phyloP scores from a whole-genome alignment of 1,139 yeast genomes.

The Blastobotrys buckinghamii region DNA sequence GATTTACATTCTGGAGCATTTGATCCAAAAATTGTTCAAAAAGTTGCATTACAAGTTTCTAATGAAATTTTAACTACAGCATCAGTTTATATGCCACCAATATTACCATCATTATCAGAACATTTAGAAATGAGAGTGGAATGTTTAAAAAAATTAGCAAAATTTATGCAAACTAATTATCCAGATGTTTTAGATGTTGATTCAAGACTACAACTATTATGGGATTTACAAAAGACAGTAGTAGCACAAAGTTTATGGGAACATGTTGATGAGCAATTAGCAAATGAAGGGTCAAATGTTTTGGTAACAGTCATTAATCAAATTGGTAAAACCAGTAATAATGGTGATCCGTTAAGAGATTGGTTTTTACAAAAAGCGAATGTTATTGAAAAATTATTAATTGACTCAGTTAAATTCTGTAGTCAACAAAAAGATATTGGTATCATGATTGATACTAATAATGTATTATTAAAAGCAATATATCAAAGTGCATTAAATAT shows the following conservation, averaged over 20 bases:
- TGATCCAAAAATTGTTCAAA: conserved; percentile 39
- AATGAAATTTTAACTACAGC: conserved; percentile 50
- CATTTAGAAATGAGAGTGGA: conserved; percentile 41
- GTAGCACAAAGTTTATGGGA: conserved; percentile 51
- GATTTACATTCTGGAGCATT: conserved; percentile 38
- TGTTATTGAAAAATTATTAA: conserved; percentile 17
- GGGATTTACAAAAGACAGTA: conserved; percentile 51
- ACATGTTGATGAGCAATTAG: conserved; percentile 20
- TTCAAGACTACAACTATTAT: conserved; percentile 37
- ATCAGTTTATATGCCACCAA: conserved; percentile 42
- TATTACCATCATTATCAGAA: conserved; percentile 38
- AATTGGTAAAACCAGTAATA: conserved; percentile 3
- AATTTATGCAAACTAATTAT: conserved; percentile 46
- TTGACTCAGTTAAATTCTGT: conserved; percentile 16
- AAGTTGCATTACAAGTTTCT: conserved; percentile 46
- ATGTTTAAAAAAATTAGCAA: conserved; percentile 40
- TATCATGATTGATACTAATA: conserved; percentile 26
- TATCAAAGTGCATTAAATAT: conserved; percentile 25
- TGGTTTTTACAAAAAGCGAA: conserved; percentile 24
- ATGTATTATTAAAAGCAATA: conserved; percentile 25
- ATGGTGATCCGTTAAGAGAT: conserved; percentile 22
- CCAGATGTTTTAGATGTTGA: conserved; percentile 33
- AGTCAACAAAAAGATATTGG: conserved; percentile 10
- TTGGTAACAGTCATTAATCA: conserved; percentile 15
- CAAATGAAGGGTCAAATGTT: conserved; percentile 12